Base-by-base conservation (phyloP, 768 basidiomycete species). In the Kwoniella sp. region DNA sequence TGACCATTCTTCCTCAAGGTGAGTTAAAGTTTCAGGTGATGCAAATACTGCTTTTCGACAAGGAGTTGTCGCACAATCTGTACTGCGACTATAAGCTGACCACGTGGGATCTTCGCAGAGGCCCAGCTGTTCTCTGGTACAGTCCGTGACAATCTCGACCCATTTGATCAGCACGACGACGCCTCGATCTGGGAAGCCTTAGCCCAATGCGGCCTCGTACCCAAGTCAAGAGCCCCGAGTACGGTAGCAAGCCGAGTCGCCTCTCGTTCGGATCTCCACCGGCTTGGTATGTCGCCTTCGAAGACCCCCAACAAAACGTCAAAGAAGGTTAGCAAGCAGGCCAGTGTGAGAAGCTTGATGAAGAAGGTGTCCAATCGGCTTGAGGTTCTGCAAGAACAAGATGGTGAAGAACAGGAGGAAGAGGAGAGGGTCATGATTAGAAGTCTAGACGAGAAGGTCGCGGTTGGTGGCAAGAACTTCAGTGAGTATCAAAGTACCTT, bases 1-100 rank as follows among this genome's bases (percentile, higher is more conserved):
- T 92, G 61, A 92, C 90, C 50, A 81, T 82, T 52, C 72, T 82
- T 2, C 81, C 82, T 0, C 81, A 82, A 61, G 74, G 74, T 73
- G 33, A 62, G 72, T 64, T 7, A 25, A n/a, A 13, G 13, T 33
- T 6, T 33, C 13, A 13, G 33, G n/a, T n/a, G n/a, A n/a, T n/a
- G n/a, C n/a, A n/a, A n/a, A n/a, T n/a, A n/a, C n/a, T n/a, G n/a
- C n/a, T n/a, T n/a, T n/a, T n/a, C n/a, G n/a, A n/a, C n/a, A n/a
- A n/a, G n/a, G n/a, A n/a, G n/a, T n/a, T n/a, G n/a, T n/a, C n/a
- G n/a, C n/a, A n/a, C n/a, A n/a, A n/a, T n/a, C n/a, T n/a, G n/a
- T n/a, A n/a, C n/a, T n/a, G 17, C 13, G 22, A 37, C 33, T 5
- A 33, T 36, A 1, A 4, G 26, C 48, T 59, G 47, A 57, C 48